These are phyloP conservation scores for Trichomonascaceae sp. DNA, from an alignment of 1,139 yeast genomes.

Conservation along the genomic window DNA sequence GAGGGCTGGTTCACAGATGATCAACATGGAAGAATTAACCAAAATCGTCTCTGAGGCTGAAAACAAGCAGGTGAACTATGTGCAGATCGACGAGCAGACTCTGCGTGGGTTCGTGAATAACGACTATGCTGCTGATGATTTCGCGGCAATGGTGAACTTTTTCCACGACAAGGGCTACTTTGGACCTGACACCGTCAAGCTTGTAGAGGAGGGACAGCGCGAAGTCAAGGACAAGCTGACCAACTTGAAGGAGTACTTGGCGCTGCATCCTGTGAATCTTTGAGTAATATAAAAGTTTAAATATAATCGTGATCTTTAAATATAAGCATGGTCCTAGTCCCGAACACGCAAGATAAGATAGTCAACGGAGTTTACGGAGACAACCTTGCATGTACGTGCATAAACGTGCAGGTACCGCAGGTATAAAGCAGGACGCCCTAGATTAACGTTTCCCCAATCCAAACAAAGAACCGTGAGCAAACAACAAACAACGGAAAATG, in stretches of 20 bases:
- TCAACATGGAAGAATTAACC: slow-evolving; percentile 1
- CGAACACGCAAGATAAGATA: no score
- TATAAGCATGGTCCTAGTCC: no score
- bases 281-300: no score
- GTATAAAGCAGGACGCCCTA: no score
- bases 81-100: slow-evolving; percentile 3
- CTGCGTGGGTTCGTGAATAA: slow-evolving; percentile 1
- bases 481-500: no score
- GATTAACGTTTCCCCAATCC: no score
- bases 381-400: no score
- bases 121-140: background rate
- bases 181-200: slow-evolving; percentile 3
- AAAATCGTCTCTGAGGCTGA: slow-evolving; percentile 1
- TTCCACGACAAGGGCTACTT: slow-evolving; percentile 6
- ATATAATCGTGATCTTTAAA: no score
- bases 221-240: slow-evolving; percentile 1
- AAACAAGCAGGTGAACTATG: slow-evolving; percentile 5
- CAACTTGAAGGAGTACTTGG: background rate
- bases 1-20: slow-evolving; percentile 2
- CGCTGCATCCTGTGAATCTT: background rate
- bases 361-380: no score
- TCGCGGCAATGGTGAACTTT: slow-evolving; percentile 3
- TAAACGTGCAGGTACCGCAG: no score
- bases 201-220: slow-evolving; percentile 1
- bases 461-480: no score